These are phyloP conservation scores for Aureobasidium sp. DNA, from an alignment of 2,329 filamentous ascomycete species.

Conservation along the genomic window DNA sequence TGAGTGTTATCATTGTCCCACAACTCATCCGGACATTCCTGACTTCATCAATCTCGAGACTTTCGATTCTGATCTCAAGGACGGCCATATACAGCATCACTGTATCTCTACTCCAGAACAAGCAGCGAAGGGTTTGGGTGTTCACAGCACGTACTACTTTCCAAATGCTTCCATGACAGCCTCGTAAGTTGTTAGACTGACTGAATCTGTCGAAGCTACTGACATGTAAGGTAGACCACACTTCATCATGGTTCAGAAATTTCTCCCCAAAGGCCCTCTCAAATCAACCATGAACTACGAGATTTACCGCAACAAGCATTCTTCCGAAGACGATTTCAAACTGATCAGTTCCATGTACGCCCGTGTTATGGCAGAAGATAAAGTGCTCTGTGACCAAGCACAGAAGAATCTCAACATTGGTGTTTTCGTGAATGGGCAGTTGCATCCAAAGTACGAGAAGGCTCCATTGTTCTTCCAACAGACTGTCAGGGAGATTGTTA, in stretches of 20 bases:
- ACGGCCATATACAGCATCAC: constrained; percentile 45
- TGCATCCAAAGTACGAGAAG: constrained; percentile 55
- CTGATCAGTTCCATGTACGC: constrained; percentile 54
- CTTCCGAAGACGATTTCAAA: constrained; percentile 51
- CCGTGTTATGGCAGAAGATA: constrained; percentile 58
- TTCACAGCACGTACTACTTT: constrained; percentile 44
- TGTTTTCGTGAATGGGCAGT: constrained; percentile 55
- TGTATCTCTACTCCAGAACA: constrained; percentile 42
- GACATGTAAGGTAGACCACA: constrained; percentile 36
- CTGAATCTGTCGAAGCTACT: not conserved
- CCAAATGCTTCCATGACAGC: constrained; percentile 47
- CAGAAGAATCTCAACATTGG: constrained; percentile 56
- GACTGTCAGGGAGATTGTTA: constrained; percentile 42
- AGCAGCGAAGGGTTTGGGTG: constrained; percentile 39
- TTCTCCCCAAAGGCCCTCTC: constrained; percentile 48
- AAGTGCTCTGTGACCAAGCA: constrained; percentile 52
- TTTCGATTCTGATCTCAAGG: constrained; percentile 45
- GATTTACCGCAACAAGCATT: constrained; percentile 55
- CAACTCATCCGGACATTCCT: constrained; percentile 52
- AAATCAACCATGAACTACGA: constrained; percentile 54
- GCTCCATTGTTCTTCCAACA: constrained; percentile 44
- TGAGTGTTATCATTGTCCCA: constrained; percentile 54
- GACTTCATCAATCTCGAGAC: constrained; percentile 49
- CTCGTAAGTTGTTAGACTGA: constrained; percentile 32
- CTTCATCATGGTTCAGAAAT: constrained; percentile 57